phyloP scores from a whole-genome alignment of 495 filamentous ascomycete genomes.

The Penicillium ochrochloron region DNA sequence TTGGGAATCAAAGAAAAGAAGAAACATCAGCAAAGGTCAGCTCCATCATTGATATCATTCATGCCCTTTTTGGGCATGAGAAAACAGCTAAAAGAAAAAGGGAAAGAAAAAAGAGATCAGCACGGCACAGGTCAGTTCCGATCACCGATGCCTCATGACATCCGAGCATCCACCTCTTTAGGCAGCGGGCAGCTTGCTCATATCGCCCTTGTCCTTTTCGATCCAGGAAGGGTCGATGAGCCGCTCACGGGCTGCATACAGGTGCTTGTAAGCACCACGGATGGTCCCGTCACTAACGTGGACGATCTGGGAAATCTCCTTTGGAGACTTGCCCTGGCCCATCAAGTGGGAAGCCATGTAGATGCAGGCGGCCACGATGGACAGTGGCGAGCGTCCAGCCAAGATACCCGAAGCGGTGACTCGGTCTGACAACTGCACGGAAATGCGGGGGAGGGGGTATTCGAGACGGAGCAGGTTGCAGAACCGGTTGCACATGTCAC shows the following conservation, averaged over 20 bases:
- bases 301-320: constrained; percentile 79
- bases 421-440: constrained; percentile 72
- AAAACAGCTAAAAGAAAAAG: neutral
- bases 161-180: constrained; percentile 20
- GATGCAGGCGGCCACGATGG: constrained; percentile 92
- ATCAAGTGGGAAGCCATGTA: constrained; percentile 90
- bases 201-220: constrained; percentile 67
- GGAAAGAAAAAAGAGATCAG: neutral
- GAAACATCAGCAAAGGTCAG: neutral
- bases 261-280: constrained; percentile 87
- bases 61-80: neutral
- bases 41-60: neutral
- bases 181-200: constrained; percentile 67
- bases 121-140: neutral
- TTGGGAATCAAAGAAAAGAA: neutral
- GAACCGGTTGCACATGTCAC: constrained; percentile 85
- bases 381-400: constrained; percentile 91
- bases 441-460: constrained; percentile 69
- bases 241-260: constrained; percentile 72
- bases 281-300: constrained; percentile 96
- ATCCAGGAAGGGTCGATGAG: constrained; percentile 79
- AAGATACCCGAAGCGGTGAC: constrained; percentile 75
- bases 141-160: neutral
- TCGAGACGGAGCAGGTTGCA: constrained; percentile 78
- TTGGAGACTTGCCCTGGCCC: constrained; percentile 75